Conservation (phyloP, 2,329 filamentous ascomycete genomes). For the Monosporascus cannonballus region DNA sequence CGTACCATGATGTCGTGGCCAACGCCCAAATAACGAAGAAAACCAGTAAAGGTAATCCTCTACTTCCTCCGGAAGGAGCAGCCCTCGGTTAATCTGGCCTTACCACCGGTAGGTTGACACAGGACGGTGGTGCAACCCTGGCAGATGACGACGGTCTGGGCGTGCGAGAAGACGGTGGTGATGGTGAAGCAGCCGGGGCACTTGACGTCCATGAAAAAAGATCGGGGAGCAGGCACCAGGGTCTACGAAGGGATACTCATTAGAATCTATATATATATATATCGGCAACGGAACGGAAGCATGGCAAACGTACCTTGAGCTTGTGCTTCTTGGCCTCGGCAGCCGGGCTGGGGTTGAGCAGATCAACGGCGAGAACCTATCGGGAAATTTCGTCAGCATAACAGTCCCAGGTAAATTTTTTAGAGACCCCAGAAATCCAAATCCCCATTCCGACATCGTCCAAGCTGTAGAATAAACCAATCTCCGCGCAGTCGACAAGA, state of each 20-base stretch:
- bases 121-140: constrained; percentile 98
- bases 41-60: constrained; percentile 43
- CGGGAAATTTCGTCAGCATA: constrained; percentile 40
- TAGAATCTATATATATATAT: constrained; percentile 6
- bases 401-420: constrained; percentile 12
- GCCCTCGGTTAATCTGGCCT: constrained; percentile 97
- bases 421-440: not conserved
- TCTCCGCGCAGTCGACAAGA: not conserved
- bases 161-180: constrained; percentile 99
- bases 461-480: not conserved
- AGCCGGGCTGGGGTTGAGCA: constrained; percentile 96
- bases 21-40: constrained; percentile 36
- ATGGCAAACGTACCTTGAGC: constrained; percentile 76
- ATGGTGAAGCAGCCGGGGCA: constrained; percentile 99
- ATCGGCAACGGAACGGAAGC: not conserved
- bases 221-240: constrained; percentile 92
- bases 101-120: constrained; percentile 98
- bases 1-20: constrained; percentile 46
- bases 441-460: not conserved
- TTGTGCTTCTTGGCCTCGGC: constrained; percentile 99
- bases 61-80: constrained; percentile 99
- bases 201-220: constrained; percentile 99
- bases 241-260: constrained; percentile 47
- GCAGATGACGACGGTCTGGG: constrained; percentile 99
- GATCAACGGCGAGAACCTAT: constrained; percentile 99